Base-by-base conservation (phyloP, 352 stramenopile genomes). In the Phytophthora nicotianae region DNA sequence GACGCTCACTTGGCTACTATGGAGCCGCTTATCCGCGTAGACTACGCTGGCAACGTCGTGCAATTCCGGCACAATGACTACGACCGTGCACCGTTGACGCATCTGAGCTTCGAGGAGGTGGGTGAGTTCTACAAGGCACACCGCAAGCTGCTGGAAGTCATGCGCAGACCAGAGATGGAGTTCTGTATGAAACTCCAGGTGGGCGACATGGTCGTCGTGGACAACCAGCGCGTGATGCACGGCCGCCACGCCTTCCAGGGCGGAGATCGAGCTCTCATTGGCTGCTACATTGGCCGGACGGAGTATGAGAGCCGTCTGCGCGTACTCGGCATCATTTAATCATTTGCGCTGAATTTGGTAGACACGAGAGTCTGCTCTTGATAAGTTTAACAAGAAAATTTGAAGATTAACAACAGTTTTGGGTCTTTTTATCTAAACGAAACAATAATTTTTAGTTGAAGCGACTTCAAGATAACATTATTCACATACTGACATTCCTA, bases 1-100 rank as follows among this genome's bases (percentile, higher is more conserved):
- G 85, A 92, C 57, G 68, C 83, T 2, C 84, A 93, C 45, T 58
- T 94, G 32, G 72, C 86, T 27, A 86, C 84, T 8, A 91, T 94
- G 85, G 83, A 91, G 62, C 80, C 84, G 26, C 75, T 96, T 43
- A 91, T 96, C 58, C 58, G 77, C 26, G 63, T 94, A 14, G 88
- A 96, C 56, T 81, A 85, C 33, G 68, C 68, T 8, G 73, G 77
- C 24, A 90, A 92, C 63, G 69, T 96, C 27, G 75, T 89, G 41
- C 77, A 90, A 57, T 90, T 96, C 68, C 85, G 88, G n/a, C 82
- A 93, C 68, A 96, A 96, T 58, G 86, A 94, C 62, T 95, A 94
- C 68, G 88, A 96, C 67, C 85, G 88, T 42, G 82, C 86, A 20
- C 83, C 86, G 19, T 58, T 96, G 16, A 93, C 88, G 21, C 87